Evolutionary conservation across 306 rosid genomes (phyloP).

Genomic region (Inga oerstediana): DNA sequence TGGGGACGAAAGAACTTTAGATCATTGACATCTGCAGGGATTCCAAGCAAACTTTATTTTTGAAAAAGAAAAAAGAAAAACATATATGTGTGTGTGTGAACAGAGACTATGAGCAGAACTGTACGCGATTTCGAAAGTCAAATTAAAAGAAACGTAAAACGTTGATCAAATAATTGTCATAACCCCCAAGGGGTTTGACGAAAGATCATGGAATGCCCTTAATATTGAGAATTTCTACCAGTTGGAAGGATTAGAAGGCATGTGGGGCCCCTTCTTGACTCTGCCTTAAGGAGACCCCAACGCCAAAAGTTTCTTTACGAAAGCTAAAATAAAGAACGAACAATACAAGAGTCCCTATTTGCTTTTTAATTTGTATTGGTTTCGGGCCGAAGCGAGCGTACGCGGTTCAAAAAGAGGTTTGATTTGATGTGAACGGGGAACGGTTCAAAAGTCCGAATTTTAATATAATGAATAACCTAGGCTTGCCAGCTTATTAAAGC

Average conservation of each 20-base stretch:
- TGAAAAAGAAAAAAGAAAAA: neutral
- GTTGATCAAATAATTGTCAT: slow-evolving; percentile 19
- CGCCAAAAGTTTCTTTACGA: slow-evolving; percentile 30
- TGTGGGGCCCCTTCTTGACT: slow-evolving; percentile 36
- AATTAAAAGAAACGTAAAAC: slow-evolving; percentile 35
- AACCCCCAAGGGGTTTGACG: slow-evolving; percentile 53
- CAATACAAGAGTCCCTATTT: neutral
- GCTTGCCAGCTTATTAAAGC: neutral
- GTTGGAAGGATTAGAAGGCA: slow-evolving; percentile 24
- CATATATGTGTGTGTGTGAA: neutral
- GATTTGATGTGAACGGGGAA: neutral
- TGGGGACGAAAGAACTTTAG: slow-evolving; percentile 26
- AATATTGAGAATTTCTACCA: slow-evolving; percentile 10
- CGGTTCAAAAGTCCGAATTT: slow-evolving; percentile 8
- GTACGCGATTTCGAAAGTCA: slow-evolving; percentile 73
- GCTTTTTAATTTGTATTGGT: neutral
- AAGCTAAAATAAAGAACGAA: neutral
- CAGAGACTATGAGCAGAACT: slow-evolving; percentile 22
- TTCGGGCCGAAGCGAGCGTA: neutral
- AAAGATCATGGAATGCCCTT: slow-evolving; percentile 49
- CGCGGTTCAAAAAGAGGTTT: neutral
- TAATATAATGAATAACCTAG: neutral
- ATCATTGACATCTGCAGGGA: slow-evolving; percentile 33
- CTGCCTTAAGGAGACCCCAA: slow-evolving; percentile 32
- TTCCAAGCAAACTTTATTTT: neutral